Conservation (phyloP, 305 asterid genomes). For the Plantago coronopus region DNA sequence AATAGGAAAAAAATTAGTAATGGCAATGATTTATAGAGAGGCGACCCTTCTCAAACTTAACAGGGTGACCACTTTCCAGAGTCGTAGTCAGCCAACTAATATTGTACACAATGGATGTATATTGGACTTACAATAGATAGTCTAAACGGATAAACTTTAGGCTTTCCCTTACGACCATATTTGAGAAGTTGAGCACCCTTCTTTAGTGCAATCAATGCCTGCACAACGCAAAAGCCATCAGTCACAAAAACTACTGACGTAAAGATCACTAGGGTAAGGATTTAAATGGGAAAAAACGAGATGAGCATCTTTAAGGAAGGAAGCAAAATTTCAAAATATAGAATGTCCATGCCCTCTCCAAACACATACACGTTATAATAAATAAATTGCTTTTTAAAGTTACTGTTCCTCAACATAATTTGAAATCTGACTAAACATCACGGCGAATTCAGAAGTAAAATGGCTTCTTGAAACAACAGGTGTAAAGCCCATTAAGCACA, state of each 20-base stretch:
- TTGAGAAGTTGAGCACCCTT: slow-evolving; percentile 93
- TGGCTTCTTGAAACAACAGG: slow-evolving; percentile 13
- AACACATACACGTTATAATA: no score
- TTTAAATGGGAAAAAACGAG: slow-evolving; percentile 8
- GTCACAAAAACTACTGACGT: slow-evolving; percentile 4
- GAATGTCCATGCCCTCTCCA: no score
- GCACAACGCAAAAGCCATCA: slow-evolving; percentile 30
- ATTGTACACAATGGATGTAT: not conserved
- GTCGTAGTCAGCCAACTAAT: not conserved
- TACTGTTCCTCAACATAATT: slow-evolving; percentile 8
- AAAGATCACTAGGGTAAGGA: no score
- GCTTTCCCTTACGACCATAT: slow-evolving; percentile 95
- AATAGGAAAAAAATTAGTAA: not conserved
- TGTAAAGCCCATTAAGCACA: not conserved
- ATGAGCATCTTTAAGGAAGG: not conserved
- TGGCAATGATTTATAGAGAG: no score
- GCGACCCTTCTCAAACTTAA: no score
- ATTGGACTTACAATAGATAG: slow-evolving; percentile 68
- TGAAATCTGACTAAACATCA: slow-evolving; percentile 5
- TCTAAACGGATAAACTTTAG: slow-evolving; percentile 83
- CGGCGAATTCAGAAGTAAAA: slow-evolving; percentile 1
- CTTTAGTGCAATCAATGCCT: slow-evolving; percentile 85
- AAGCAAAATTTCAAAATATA: no score
- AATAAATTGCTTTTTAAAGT: no score
- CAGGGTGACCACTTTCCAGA: no score